Evolutionary conservation across 768 basidiomycete genomes (phyloP).

Genomic region (Boletus huronensis): DNA sequence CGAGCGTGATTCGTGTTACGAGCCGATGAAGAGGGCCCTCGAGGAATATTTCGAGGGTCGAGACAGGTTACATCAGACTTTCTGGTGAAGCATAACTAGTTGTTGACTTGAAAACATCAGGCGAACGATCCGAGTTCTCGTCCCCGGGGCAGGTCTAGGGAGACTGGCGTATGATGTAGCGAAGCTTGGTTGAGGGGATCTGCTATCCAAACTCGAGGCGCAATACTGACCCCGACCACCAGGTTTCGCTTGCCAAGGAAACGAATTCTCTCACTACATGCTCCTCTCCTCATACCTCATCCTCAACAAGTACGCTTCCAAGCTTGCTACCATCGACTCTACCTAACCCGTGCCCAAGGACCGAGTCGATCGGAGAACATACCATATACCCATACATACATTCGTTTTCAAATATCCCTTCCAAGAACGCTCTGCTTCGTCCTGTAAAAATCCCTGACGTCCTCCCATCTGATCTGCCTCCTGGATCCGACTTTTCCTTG

Average conservation of each 20-base stretch:
- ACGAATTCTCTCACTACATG: constrained; percentile 97
- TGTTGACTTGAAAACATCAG: constrained; percentile 30
- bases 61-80: constrained; percentile 41
- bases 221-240: neutral
- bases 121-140: constrained; percentile 64
- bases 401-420: constrained; percentile 80
- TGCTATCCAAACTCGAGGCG: neutral
- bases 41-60: constrained; percentile 51
- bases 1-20: constrained; percentile 79
- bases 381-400: constrained; percentile 88
- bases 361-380: constrained; percentile 62
- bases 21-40: constrained; percentile 77
- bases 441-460: constrained; percentile 80
- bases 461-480: constrained; percentile 66
- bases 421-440: constrained; percentile 58
- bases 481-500: constrained; percentile 68
- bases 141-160: constrained; percentile 88
- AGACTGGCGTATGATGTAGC: constrained; percentile 88
- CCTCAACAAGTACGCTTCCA: constrained; percentile 65
- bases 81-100: neutral
- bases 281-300: constrained; percentile 85
- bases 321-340: neutral
- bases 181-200: constrained; percentile 53
- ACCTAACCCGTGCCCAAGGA: constrained; percentile 38
- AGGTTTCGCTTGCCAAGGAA: constrained; percentile 92